Evolutionary conservation across 2,329 filamentous ascomycete species (phyloP).

Genomic region (Grosmannia penicillata): DNA sequence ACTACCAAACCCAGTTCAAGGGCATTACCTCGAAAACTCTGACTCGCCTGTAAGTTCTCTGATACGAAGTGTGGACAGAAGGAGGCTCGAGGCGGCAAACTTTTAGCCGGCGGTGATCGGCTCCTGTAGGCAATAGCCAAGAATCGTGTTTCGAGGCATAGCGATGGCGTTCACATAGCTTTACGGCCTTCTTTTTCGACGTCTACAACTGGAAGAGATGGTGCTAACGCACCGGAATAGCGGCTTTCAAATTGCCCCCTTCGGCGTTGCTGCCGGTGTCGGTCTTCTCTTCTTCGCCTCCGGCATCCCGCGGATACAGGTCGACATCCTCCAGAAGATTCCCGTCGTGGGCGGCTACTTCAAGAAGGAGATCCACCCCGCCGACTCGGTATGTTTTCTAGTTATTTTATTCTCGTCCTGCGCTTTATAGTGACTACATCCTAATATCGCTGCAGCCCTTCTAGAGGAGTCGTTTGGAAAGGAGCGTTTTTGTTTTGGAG

Average conservation of each 20-base stretch:
- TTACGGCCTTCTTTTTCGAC: too few species aligned
- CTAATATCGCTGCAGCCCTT: conserved; percentile 8
- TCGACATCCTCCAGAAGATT: conserved; percentile 46
- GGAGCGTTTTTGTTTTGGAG: not conserved
- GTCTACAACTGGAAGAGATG: too few species aligned
- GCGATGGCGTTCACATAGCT: too few species aligned
- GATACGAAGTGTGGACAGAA: not conserved
- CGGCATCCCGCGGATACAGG: conserved; percentile 44
- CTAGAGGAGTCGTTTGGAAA: too few species aligned
- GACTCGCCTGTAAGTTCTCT: conserved; percentile 14
- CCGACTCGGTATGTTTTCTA: conserved; percentile 42
- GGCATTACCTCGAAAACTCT: conserved; percentile 29
- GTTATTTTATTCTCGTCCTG: not conserved
- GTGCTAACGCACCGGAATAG: conserved; percentile 20
- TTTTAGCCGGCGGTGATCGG: too few species aligned
- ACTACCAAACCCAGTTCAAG: conserved; percentile 37
- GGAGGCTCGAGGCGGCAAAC: too few species aligned
- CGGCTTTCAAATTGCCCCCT: conserved; percentile 34
- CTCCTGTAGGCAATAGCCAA: too few species aligned
- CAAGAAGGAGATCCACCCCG: conserved; percentile 37
- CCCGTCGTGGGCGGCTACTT: conserved; percentile 37
- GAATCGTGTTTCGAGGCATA: too few species aligned
- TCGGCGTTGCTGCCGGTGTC: conserved; percentile 42
- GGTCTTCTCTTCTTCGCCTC: conserved; percentile 45
- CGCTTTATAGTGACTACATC: too few species aligned